A percentile compares a stretch with the other conserved stretches of the same genome.
These are phyloP conservation scores for Hyphopichia homilentoma DNA, from an alignment of 805 yeast genomes.

Conservation along the genomic window DNA sequence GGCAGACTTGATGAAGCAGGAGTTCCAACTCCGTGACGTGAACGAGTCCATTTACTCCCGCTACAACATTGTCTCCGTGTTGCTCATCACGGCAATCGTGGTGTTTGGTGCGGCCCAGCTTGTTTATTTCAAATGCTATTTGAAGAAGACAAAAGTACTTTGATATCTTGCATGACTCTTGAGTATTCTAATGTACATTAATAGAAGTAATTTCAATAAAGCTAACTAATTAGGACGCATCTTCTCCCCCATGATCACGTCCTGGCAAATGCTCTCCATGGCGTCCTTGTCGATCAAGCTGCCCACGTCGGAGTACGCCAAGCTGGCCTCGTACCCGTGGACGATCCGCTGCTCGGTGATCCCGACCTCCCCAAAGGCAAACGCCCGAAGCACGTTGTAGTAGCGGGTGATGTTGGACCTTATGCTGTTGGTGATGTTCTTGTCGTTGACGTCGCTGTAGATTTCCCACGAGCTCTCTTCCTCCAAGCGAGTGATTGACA, in stretches of 20 bases:
- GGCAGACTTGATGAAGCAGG: constrained; percentile 27
- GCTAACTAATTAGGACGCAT: constrained; percentile 30
- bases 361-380: constrained; percentile 82
- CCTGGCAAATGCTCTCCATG: constrained; percentile 71
- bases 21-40: constrained; percentile 30
- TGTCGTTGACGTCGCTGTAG: constrained; percentile 84
- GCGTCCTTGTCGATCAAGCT: constrained; percentile 65
- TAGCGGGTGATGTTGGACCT: constrained; percentile 81
- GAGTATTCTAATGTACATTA: constrained; percentile 1
- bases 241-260: constrained; percentile 65
- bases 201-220: background rate
- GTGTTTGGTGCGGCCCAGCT: constrained; percentile 29
- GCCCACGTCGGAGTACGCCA: constrained; percentile 70
- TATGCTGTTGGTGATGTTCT: constrained; percentile 51
- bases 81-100: constrained; percentile 22
- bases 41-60: constrained; percentile 36
- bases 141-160: constrained; percentile 21
- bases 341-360: constrained; percentile 77
- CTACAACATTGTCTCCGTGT: constrained; percentile 27
- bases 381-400: constrained; percentile 75
- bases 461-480: constrained; percentile 95
- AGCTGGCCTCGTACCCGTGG: constrained; percentile 84
- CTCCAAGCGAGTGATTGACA: constrained; percentile 79
- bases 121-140: constrained; percentile 25
- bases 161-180: too few species aligned